These are phyloP conservation scores for Hypoxylon trugodes DNA, from an alignment of 495 filamentous ascomycete genomes.

Conservation along the genomic window DNA sequence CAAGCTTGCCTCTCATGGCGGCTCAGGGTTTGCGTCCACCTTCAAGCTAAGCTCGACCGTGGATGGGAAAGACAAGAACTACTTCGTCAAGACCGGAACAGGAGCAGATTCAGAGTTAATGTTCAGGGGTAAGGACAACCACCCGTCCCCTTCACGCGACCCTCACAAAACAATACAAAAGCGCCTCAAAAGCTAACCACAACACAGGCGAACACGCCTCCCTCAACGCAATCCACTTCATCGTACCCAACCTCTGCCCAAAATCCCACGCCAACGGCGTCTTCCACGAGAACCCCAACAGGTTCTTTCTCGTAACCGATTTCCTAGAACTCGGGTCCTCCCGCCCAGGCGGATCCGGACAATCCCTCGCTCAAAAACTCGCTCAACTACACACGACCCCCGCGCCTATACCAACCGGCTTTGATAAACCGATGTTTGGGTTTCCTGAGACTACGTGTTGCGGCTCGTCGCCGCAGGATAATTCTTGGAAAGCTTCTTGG, in stretches of 20 bases:
- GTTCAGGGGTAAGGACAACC: constrained; percentile 65
- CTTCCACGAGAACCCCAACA: constrained; percentile 57
- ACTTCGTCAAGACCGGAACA: constrained; percentile 83
- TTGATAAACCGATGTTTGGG: constrained; percentile 71
- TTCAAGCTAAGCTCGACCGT: constrained; percentile 67
- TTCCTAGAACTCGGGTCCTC: constrained; percentile 72
- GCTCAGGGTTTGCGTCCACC: constrained; percentile 78
- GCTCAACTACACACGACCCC: constrained; percentile 82
- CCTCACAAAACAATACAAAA: too few species aligned
- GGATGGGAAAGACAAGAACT: constrained; percentile 64
- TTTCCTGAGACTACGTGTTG: constrained; percentile 87
- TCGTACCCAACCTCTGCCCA: constrained; percentile 78
- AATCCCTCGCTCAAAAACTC: constrained; percentile 75
- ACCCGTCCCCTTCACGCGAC: neutral
- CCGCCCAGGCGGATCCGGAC: constrained; percentile 47
- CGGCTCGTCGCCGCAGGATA: constrained; percentile 83
- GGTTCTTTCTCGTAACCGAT: constrained; percentile 79
- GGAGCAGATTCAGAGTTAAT: constrained; percentile 73
- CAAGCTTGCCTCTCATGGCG: constrained; percentile 70
- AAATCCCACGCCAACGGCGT: constrained; percentile 73
- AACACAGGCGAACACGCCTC: constrained; percentile 77
- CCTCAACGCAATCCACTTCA: constrained; percentile 77
- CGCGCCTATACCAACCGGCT: constrained; percentile 69
- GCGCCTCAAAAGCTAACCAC: neutral
- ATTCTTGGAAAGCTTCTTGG: constrained; percentile 74